Conservation (phyloP, 768 basidiomycete species). For the Termitomyces sp. region DNA sequence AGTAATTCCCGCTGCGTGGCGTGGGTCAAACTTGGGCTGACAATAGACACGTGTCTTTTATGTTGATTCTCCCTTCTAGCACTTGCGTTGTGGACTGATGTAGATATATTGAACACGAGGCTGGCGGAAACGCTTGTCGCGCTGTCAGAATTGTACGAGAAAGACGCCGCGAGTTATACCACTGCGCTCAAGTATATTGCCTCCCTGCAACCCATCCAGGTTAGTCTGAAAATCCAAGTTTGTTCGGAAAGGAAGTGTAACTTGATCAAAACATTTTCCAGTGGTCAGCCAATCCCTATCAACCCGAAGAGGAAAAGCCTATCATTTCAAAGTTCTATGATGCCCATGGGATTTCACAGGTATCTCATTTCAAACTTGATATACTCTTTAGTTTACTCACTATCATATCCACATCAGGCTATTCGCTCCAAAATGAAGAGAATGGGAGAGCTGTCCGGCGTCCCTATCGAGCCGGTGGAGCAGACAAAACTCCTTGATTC, state of each 20-base stretch:
- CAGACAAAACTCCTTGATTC: slow-evolving; percentile 82
- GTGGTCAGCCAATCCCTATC: slow-evolving; percentile 61
- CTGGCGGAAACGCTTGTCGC: slow-evolving; percentile 48
- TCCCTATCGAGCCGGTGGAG: slow-evolving; percentile 87
- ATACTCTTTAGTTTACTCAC: background rate
- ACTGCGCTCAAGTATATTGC: slow-evolving; percentile 61
- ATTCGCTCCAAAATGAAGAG: slow-evolving; percentile 78
- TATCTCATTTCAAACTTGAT: slow-evolving; percentile 14
- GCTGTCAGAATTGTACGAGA: slow-evolving; percentile 45
- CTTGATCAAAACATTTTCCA: slow-evolving; percentile 18
- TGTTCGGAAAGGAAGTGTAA: background rate
- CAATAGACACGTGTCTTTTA: background rate
- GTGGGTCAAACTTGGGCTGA: slow-evolving; percentile 6
- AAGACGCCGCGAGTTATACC: slow-evolving; percentile 47
- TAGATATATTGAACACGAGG: slow-evolving; percentile 60
- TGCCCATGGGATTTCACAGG: slow-evolving; percentile 57
- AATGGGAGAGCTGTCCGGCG: slow-evolving; percentile 75
- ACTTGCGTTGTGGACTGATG: slow-evolving; percentile 56
- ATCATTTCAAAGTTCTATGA: slow-evolving; percentile 56
- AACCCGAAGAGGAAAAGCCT: slow-evolving; percentile 36
- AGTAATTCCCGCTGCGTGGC: slow-evolving; percentile 1
- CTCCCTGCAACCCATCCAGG: slow-evolving; percentile 55
- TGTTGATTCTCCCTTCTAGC: slow-evolving; percentile 34
- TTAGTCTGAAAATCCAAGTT: slow-evolving; percentile 19
- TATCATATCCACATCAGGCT: slow-evolving; percentile 35